Conservation (phyloP, 129 eudicot species). For the Erigeron canadensis region DNA sequence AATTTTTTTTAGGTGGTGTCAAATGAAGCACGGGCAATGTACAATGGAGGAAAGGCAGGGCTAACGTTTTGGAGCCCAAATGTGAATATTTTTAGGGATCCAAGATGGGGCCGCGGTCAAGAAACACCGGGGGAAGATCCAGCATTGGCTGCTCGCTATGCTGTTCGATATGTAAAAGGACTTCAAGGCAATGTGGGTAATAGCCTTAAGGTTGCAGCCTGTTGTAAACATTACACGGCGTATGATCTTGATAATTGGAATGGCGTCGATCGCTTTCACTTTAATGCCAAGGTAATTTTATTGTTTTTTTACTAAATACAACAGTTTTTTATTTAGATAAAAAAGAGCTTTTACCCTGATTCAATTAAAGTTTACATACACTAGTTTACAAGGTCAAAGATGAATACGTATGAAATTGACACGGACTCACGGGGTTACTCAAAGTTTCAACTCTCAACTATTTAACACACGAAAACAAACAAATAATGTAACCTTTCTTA, state of each 20-base stretch:
- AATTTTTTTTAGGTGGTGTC: constrained; percentile 65
- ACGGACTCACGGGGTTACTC: too few relatives aligned
- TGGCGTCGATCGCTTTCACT: constrained; percentile 81
- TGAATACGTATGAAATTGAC: not conserved
- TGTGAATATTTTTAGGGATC: constrained; percentile 88
- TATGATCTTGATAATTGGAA: constrained; percentile 94
- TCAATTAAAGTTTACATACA: too few relatives aligned
- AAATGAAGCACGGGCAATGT: constrained; percentile 93
- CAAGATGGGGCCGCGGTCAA: constrained; percentile 97
- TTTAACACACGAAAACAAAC: not conserved
- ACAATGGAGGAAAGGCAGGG: constrained; percentile 86
- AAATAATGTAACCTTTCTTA: not conserved
- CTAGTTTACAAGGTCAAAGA: not conserved
- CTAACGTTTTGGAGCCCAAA: constrained; percentile 97
- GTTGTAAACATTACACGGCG: constrained; percentile 94
- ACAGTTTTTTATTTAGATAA: too few relatives aligned
- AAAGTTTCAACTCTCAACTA: not conserved
- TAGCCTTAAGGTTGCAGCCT: constrained; percentile 81
- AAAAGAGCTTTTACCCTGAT: too few relatives aligned
- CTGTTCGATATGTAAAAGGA: constrained; percentile 75
- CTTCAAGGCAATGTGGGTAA: constrained; percentile 67
- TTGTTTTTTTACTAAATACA: not conserved
- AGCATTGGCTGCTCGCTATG: constrained; percentile 57
- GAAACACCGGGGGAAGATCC: constrained; percentile 99
- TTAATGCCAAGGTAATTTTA: constrained; percentile 73